A percentile compares a stretch with the other conserved stretches of the same genome.
phyloP scores from a whole-genome alignment of 495 filamentous ascomycete genomes.

The Bacidia gigantensis region DNA sequence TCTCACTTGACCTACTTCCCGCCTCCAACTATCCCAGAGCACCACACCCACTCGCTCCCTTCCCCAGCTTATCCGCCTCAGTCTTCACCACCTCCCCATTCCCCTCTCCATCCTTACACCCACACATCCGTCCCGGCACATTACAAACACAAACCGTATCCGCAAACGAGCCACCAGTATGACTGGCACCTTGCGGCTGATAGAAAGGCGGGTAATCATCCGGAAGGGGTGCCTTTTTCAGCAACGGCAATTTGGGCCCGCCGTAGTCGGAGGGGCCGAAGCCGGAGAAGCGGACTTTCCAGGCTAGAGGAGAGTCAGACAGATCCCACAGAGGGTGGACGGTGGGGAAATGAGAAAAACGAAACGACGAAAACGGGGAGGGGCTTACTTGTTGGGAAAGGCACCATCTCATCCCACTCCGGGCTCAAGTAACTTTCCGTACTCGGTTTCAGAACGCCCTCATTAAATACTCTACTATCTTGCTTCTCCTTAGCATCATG shows the following conservation, averaged over 20 bases:
- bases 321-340: neutral
- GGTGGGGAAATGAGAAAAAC: neutral
- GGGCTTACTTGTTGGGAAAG: conserved; percentile 7
- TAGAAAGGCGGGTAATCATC: conserved; percentile 1
- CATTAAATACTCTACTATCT: neutral
- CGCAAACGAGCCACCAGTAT: conserved; percentile 4
- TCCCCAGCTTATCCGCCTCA: too few relatives aligned
- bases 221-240: neutral
- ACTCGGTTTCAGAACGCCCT: neutral
- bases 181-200: conserved; percentile 7
- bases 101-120: too few relatives aligned
- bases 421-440: conserved; percentile 12
- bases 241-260: neutral
- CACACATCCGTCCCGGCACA: too few relatives aligned
- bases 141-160: too few relatives aligned
- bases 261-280: conserved; percentile 5
- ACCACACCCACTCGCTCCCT: too few relatives aligned
- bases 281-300: conserved; percentile 10
- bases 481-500: neutral
- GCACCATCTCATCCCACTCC: conserved; percentile 12
- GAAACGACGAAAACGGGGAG: neutral
- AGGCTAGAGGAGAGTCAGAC: neutral
- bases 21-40: too few relatives aligned
- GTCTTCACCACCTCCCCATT: too few relatives aligned
- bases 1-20: too few relatives aligned